Evolutionary conservation across 2,329 filamentous ascomycete genomes (phyloP), one percentile per base, ranked within the genome.

Genomic region (Botrytis squamosa): DNA sequence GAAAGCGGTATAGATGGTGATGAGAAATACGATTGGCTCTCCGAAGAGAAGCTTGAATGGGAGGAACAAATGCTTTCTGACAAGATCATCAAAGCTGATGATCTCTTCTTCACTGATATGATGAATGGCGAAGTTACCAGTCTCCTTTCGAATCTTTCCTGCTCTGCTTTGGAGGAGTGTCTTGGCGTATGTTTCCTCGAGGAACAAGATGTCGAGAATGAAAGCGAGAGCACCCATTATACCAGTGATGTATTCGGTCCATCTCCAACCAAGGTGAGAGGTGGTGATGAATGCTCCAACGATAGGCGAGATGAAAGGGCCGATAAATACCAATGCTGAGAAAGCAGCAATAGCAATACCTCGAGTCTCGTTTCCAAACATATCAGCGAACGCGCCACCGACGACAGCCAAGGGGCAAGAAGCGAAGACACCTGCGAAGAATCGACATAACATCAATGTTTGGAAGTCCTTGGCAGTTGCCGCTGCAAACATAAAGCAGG

Each of bases 291-390:
- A 77, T 22, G 68, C 76, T 55, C 82, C 82, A 40, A 78, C 77
- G 40, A 82, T 78, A 12, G 81, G 82, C 1, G 79, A 79, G 63
- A 82, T 74, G 46, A 82, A 77, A 1, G 78, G 82, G 3, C 83
- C 82, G 42, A 84, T 67, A 25, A 83, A 79, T 0, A 82, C 81
- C 1, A 80, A 77, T 18, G 80, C 77, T 10, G 89, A 88, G 79
- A 92, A 93, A 0, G 86, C 87, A 0, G 90, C 88, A 81, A 93
- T 89, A 2, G 91, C 91, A 33, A 88, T 86, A 9, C 90, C 91
- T 73, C 91, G 85, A 77, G 89, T 82, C 1, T 87, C 85, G 0
- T 90, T 85, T 0, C 85, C 82, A 82, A 85, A 93, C 59, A 93
- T 83, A 81, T 93, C 91, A 38, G 87, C 88, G 16, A 93, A 79